A percentile compares a stretch with the other conserved stretches of the same genome.
phyloP scores from a whole-genome alignment of 2,329 filamentous ascomycete species.

The Neophaeococcomyces mojaviensis region DNA sequence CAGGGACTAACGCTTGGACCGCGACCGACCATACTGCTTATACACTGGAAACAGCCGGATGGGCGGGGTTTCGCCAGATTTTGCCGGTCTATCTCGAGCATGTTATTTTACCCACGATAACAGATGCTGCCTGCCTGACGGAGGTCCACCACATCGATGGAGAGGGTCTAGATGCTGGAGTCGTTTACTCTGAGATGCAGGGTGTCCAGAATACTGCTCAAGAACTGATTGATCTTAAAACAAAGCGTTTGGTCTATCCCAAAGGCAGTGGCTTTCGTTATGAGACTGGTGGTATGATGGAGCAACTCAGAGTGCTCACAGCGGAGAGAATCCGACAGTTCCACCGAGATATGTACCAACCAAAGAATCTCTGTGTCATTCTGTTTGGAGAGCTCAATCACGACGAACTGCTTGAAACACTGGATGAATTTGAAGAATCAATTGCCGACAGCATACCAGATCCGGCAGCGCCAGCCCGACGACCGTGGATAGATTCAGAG shows the following conservation, averaged over 20 bases:
- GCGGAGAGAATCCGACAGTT: constrained; percentile 89
- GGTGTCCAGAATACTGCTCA: constrained; percentile 76
- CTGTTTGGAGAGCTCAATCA: constrained; percentile 91
- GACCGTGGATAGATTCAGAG: constrained; percentile 86
- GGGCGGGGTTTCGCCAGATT: constrained; percentile 94
- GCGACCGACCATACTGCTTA: constrained; percentile 95
- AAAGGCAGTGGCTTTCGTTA: constrained; percentile 88
- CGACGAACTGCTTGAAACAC: constrained; percentile 65
- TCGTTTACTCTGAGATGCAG: constrained; percentile 99
- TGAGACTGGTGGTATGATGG: constrained; percentile 97
- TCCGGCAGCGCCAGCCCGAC: constrained; percentile 65
- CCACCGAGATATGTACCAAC: constrained; percentile 95
- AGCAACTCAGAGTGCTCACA: constrained; percentile 76
- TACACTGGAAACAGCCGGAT: constrained; percentile 87
- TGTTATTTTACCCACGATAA: constrained; percentile 81
- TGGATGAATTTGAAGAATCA: constrained; percentile 81
- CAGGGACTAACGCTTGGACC: constrained; percentile 93
- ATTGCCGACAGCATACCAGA: constrained; percentile 76
- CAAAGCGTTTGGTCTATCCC: constrained; percentile 75
- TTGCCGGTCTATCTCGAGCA: constrained; percentile 94
- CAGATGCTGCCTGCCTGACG: constrained; percentile 85
- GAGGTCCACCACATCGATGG: constrained; percentile 96
- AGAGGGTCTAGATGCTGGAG: constrained; percentile 86
- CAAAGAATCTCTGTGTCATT: constrained; percentile 84
- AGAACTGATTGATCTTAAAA: constrained; percentile 80